Evolutionary conservation across 164 flowering plant species (phyloP), one percentile per base, ranked within the genome.

Genomic region (Saururus chinensis): DNA sequence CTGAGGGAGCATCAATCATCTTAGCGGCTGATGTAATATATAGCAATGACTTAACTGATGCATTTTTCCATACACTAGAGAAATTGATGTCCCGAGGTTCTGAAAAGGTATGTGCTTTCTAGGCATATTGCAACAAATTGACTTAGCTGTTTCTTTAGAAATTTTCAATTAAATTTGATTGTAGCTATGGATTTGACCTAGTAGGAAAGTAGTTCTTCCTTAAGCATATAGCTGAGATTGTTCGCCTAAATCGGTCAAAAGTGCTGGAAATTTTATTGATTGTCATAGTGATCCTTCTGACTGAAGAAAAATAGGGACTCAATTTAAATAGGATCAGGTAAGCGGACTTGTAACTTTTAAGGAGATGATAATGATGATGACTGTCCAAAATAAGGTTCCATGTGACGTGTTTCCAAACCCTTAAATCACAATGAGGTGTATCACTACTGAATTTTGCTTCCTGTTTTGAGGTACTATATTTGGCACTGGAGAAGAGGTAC

Each of bases 11-110:
- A 71, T 77, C 88, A 21, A 53, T 93, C 72, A 81, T 93, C 66
- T 54, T 89, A 51, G 98, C 98, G 61, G 97, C 98, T 66, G 98
- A 93, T 85, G 96, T 93, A 4, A 83, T 93, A 53, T 93, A 93
- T 68, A 84, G 81, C 40, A 90, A 89, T 71, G 92, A 88, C 63
- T 73, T 93, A 57, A 89, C 97, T 9, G 84, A 81, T 66, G 86
- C 87, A 21, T 71, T 93, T 59, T 89, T 89, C 75, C 66, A 74
- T 54, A 75, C 75, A 22, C 61, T 89, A 49, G 73, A 70, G 74
- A 75, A 65, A 67, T 55, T 88, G 55, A 93, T 93, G 96, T 76
- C 82, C 0, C 60, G 52, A 19, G 81, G 85, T 51, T 68, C 82
- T 20, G 72, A 77, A 25, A 88, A 88, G 97, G 98, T 88, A 81